Conservation (phyloP, 2,329 filamentous ascomycete genomes). For the Ophiocordyceps camponoti-rufipedis region DNA sequence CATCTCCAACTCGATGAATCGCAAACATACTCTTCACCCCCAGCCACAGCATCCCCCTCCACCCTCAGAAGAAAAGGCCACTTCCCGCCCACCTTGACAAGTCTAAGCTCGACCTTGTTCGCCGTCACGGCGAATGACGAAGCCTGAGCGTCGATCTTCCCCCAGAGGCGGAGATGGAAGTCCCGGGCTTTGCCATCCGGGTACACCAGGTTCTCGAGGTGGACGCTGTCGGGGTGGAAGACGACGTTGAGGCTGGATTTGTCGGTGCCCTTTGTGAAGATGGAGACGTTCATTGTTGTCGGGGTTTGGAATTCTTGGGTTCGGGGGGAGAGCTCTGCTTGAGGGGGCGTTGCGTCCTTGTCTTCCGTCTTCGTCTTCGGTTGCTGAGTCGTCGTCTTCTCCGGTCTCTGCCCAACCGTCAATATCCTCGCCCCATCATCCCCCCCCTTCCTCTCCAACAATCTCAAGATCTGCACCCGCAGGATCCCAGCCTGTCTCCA, state of each 20-base stretch:
- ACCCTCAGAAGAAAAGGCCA: slow-evolving; percentile 30
- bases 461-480: slow-evolving; percentile 26
- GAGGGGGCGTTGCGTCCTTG: neutral
- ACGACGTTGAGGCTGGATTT: slow-evolving; percentile 21
- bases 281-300: slow-evolving; percentile 16
- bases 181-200: slow-evolving; percentile 37
- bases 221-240: slow-evolving; percentile 10
- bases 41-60: neutral
- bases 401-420: no score
- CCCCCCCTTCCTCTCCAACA: slow-evolving; percentile 23
- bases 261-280: slow-evolving; percentile 23
- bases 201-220: slow-evolving; percentile 12
- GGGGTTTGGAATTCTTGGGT: slow-evolving; percentile 19
- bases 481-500: slow-evolving; percentile 25
- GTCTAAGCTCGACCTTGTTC: slow-evolving; percentile 62
- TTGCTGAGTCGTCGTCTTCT: no score
- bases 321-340: slow-evolving; percentile 3
- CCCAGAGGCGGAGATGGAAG: slow-evolving; percentile 47
- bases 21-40: neutral
- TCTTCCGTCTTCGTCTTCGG: neutral
- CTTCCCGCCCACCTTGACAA: slow-evolving; percentile 53
- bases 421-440: slow-evolving; percentile 25
- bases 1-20: neutral
- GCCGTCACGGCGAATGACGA: slow-evolving; percentile 49
- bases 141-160: slow-evolving; percentile 38